Evolutionary conservation across 306 rosid species (phyloP).

Genomic region (Casuarina glauca): DNA sequence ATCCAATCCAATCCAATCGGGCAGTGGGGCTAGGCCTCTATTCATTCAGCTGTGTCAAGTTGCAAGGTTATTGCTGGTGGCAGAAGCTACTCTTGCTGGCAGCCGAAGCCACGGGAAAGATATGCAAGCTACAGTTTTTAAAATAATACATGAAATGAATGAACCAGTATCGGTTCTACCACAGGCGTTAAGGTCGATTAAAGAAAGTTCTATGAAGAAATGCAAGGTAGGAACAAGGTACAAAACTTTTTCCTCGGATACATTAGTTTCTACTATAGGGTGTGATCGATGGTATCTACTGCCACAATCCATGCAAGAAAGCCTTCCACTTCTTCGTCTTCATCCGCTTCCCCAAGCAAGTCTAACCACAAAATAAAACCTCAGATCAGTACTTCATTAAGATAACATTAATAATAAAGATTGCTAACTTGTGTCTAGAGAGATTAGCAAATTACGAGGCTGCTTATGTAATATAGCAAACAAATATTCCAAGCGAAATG

Average conservation of each 20-base stretch:
- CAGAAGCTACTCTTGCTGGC: neutral
- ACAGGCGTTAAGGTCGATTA: constrained; percentile 21
- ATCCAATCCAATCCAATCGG: neutral
- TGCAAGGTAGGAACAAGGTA: constrained; percentile 11
- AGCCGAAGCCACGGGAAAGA: neutral
- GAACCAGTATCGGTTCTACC: constrained; percentile 30
- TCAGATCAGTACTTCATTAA: neutral
- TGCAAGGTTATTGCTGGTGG: neutral
- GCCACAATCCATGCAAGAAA: constrained; percentile 15
- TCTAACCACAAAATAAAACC: constrained; percentile 29
- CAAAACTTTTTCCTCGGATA: constrained; percentile 12
- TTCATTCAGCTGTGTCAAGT: neutral
- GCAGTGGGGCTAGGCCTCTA: neutral
- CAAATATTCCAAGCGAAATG: neutral
- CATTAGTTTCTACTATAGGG: constrained; percentile 19
- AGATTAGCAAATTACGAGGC: neutral
- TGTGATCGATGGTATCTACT: constrained; percentile 21
- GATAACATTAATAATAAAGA: constrained; percentile 1
- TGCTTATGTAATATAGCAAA: neutral
- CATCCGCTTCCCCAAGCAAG: constrained; percentile 26
- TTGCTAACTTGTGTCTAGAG: neutral
- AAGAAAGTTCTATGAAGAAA: constrained; percentile 8
- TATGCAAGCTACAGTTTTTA: constrained; percentile 7
- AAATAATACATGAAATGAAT: neutral
- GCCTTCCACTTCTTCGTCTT: constrained; percentile 19